Evolutionary conservation across 257 asterid species (phyloP), one percentile per base, ranked within the genome.

Genomic region (Nicotiana benthamiana): DNA sequence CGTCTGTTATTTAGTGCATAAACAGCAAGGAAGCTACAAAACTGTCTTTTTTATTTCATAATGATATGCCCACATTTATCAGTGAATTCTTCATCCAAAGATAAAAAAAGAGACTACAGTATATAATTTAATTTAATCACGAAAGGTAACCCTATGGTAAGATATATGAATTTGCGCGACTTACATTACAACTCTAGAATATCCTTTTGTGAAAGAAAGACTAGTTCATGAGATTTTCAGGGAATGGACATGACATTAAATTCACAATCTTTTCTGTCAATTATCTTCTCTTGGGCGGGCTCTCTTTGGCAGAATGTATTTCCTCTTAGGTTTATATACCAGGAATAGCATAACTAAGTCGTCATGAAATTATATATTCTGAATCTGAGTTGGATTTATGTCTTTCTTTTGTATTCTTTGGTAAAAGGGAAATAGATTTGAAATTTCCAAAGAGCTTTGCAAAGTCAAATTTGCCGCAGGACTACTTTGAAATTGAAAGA

Each of bases 371-470:
- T 57, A 20, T 30, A 34, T 57, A 57, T 28, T 32, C 80, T 28
- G 34, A 54, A 77, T 34, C 16, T 56, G 36, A 72, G 53, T 89
- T 11, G 76, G 83, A 22, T 48, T 32, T 52, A 9, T 84, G 20
- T 27, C 62, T 53, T 65, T 18, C 30, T 75, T 34, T 57, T 80
- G 62, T 66, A 22, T 32, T 76, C 63, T 43, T 75, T 26, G 64
- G 82, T 93, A 97, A 85, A 40, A 86, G 78, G 78, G 89, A 83
- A 68, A 63, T 86, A 57, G 90, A 82, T 56, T 86, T 95, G 87
- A 90, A 83, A 85, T 95, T 95, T 81, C 93, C 99, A 6, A 75
- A 83, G 48, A 75, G 79, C 83, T 80, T 89, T 79, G 83, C 82
- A 52, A 87, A 32, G 75, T 79, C 78, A 20, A 78, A 59, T 84